Evolutionary conservation across 192 early-diverging fungal species (phyloP).

Genomic region (Geranomyces variabilis): DNA sequence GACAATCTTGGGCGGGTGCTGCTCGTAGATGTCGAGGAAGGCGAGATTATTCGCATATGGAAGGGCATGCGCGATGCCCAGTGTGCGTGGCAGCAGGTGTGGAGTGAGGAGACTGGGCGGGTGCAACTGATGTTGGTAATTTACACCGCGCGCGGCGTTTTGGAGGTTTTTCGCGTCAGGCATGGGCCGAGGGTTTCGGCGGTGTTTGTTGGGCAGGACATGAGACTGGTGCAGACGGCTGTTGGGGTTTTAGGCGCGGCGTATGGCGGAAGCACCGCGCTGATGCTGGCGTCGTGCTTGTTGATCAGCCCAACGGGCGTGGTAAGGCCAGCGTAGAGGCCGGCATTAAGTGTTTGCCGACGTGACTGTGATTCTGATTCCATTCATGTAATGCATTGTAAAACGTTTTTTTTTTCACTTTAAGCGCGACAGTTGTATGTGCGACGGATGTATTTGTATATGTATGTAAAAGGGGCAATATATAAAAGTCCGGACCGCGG

Average conservation of each 20-base stretch:
- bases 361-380: no score
- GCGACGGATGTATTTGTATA: no score
- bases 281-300: slow-evolving; percentile 23
- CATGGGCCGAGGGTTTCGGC: slow-evolving; percentile 64
- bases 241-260: slow-evolving; percentile 3
- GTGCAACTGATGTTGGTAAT: slow-evolving; percentile 61
- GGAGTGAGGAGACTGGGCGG: slow-evolving; percentile 7
- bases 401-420: no score
- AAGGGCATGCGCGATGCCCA: slow-evolving; percentile 73
- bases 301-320: slow-evolving; percentile 58
- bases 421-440: no score
- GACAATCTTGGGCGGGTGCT: slow-evolving; percentile 72
- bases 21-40: slow-evolving; percentile 63
- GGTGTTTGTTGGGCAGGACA: slow-evolving; percentile 60
- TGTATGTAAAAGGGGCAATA: no score
- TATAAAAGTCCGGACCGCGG: no score
- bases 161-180: slow-evolving; percentile 67
- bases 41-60: slow-evolving; percentile 70
- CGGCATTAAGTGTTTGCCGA: no score
- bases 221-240: slow-evolving; percentile 43
- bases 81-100: slow-evolving; percentile 70
- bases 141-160: slow-evolving; percentile 63
- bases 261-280: slow-evolving; percentile 14
- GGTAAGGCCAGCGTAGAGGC: slow-evolving; percentile 41
- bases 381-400: no score